A percentile compares a stretch with the other conserved stretches of the same genome.
Evolutionary conservation across 306 rosid genomes (phyloP).

Genomic region (Acacia acuminata): DNA sequence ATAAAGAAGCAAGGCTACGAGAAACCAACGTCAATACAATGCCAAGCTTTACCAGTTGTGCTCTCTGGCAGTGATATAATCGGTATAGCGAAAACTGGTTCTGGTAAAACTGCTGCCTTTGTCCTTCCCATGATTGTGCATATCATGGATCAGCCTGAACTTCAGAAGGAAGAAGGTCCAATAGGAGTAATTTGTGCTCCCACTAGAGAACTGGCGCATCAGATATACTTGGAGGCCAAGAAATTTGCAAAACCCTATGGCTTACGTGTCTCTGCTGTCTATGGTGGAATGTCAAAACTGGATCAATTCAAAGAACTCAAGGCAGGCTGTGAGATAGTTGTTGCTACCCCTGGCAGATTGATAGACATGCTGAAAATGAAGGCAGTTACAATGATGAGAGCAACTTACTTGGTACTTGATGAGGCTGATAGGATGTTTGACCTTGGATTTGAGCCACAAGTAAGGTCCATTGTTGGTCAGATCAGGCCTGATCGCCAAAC

Average conservation of each 20-base stretch:
- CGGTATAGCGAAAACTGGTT: slow-evolving; percentile 98
- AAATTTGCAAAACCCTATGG: slow-evolving; percentile 84
- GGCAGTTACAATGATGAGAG: slow-evolving; percentile 83
- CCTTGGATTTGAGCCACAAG: slow-evolving; percentile 98
- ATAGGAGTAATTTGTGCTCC: slow-evolving; percentile 98
- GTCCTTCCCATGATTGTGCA: slow-evolving; percentile 98
- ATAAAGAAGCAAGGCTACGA: slow-evolving; percentile 89
- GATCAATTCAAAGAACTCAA: slow-evolving; percentile 96
- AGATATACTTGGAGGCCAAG: slow-evolving; percentile 83
- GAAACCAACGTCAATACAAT: slow-evolving; percentile 90
- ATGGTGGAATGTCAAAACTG: slow-evolving; percentile 98
- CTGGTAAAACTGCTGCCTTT: slow-evolving; percentile 98
- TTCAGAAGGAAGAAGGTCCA: slow-evolving; percentile 97
- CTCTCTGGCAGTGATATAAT: slow-evolving; percentile 92
- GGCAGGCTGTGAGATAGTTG: slow-evolving; percentile 96
- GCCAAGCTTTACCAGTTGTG: slow-evolving; percentile 86
- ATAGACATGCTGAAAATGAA: slow-evolving; percentile 93
- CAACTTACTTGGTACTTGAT: slow-evolving; percentile 93
- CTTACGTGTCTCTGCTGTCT: slow-evolving; percentile 84
- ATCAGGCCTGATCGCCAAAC: slow-evolving; percentile 99
- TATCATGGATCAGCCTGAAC: slow-evolving; percentile 99
- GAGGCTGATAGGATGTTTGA: slow-evolving; percentile 99
- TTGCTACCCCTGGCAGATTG: slow-evolving; percentile 97
- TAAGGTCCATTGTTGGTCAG: slow-evolving; percentile 97
- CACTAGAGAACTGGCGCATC: slow-evolving; percentile 94